Conservation (phyloP, 352 stramenopile genomes). For the Pythium aristosporum region DNA sequence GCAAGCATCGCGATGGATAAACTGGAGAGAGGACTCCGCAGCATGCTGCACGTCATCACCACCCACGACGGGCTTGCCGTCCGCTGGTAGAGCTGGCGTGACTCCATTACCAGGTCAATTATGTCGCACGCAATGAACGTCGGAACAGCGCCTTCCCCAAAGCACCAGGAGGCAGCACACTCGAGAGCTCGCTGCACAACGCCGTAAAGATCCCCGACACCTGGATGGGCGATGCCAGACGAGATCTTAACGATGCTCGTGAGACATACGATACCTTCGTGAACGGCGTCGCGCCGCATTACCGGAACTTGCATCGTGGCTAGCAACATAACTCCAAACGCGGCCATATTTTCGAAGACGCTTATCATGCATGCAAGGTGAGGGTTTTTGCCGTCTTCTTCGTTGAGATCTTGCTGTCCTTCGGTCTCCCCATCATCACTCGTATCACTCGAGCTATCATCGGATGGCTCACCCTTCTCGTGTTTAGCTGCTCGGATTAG, state of each 20-base stretch:
- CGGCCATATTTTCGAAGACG: not conserved
- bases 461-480: not conserved
- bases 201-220: not conserved
- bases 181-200: not conserved
- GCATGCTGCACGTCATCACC: not conserved
- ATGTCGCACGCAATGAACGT: slow-evolving; percentile 49
- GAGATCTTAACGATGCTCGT: slow-evolving; percentile 8
- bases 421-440: not conserved
- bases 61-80: not conserved
- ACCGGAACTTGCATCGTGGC: not conserved
- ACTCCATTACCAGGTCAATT: slow-evolving; percentile 35
- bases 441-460: not conserved
- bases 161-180: not conserved
- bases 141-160: slow-evolving; percentile 29
- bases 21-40: slow-evolving; percentile 7
- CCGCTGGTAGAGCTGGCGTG: slow-evolving; percentile 22
- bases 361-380: not conserved
- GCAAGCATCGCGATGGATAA: not conserved
- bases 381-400: not conserved
- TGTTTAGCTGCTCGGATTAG: slow-evolving; percentile 29
- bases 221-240: not conserved
- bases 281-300: not conserved
- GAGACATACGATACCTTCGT: slow-evolving; percentile 13
- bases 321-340: not conserved
- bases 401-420: not conserved